These are phyloP conservation scores for Williopsis jadinii DNA, from an alignment of 1,139 yeast species.

Conservation along the genomic window DNA sequence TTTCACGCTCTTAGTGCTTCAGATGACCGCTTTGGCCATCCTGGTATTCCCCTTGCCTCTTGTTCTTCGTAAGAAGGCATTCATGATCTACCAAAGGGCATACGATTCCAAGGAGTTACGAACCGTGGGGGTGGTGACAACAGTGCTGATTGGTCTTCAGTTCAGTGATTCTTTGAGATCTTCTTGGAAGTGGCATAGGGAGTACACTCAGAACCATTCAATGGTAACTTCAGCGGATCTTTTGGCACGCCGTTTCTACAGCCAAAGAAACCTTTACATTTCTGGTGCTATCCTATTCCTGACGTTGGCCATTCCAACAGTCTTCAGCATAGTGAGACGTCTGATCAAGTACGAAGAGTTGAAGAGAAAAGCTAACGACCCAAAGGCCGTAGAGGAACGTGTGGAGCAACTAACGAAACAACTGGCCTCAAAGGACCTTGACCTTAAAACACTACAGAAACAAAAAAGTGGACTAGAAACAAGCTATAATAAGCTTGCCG, in stretches of 20 bases:
- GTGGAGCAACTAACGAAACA: constrained; percentile 36
- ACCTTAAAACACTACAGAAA: constrained; percentile 42
- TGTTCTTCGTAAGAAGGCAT: constrained; percentile 40
- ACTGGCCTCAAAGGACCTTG: constrained; percentile 34
- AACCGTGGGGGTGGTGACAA: constrained; percentile 41
- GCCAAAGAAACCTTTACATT: constrained; percentile 65
- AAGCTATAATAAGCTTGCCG: constrained; percentile 42
- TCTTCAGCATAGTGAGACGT: constrained; percentile 47
- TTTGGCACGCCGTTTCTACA: constrained; percentile 44
- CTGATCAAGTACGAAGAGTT: constrained; percentile 50
- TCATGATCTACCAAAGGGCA: constrained; percentile 31
- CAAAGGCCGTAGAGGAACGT: constrained; percentile 29
- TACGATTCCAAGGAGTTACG: constrained; percentile 36
- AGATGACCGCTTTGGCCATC: constrained; percentile 46
- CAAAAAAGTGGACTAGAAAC: constrained; percentile 49
- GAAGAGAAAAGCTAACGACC: constrained; percentile 17
- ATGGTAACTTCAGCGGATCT: constrained; percentile 11
- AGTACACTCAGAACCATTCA: constrained; percentile 17
- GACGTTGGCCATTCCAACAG: constrained; percentile 51
- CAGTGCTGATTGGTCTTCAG: constrained; percentile 42
- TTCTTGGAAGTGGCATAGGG: constrained; percentile 4
- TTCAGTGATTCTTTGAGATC: constrained; percentile 45
- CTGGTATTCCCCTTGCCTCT: constrained; percentile 60
- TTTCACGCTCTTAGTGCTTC: constrained; percentile 35
- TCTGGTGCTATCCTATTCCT: constrained; percentile 65